Percentiles rank a stretch among this genome's conserved stretches.
Conservation (phyloP, 2,329 filamentous ascomycete genomes). For the Pseudomassariella vexata region DNA sequence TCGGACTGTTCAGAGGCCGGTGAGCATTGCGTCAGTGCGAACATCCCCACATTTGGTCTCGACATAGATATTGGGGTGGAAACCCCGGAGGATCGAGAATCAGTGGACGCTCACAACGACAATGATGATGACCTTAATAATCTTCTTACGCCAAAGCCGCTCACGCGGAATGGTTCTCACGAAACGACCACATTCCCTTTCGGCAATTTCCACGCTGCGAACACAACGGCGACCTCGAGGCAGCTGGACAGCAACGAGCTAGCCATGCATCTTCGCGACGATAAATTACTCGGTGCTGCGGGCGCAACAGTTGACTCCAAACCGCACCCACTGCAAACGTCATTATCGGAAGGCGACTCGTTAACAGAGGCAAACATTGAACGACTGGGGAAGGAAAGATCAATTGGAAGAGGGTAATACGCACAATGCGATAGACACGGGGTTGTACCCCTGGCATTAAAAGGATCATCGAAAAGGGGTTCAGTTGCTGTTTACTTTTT, state of each 20-base stretch:
- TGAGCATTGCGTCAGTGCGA: slow-evolving; percentile 29
- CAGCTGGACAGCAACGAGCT: slow-evolving; percentile 29
- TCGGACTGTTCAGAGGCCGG: slow-evolving; percentile 42
- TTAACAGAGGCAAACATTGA: slow-evolving; percentile 51
- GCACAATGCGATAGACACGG: no score
- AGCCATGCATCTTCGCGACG: slow-evolving; percentile 37
- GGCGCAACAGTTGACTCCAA: slow-evolving; percentile 26
- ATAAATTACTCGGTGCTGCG: slow-evolving; percentile 40
- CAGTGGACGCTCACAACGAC: slow-evolving; percentile 4
- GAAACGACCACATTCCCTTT: slow-evolving; percentile 35
- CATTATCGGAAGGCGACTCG: slow-evolving; percentile 33
- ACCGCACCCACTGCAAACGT: slow-evolving; percentile 6
- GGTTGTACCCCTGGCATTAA: no score
- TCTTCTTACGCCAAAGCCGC: slow-evolving; percentile 33
- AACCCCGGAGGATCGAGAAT: slow-evolving; percentile 11
- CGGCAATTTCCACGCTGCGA: slow-evolving; percentile 16
- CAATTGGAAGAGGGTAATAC: no score
- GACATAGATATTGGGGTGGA: slow-evolving; percentile 10
- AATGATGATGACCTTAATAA: slow-evolving; percentile 11
- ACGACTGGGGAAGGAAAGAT: slow-evolving; percentile 32
- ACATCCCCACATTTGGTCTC: slow-evolving; percentile 14
- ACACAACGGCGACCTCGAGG: slow-evolving; percentile 15
- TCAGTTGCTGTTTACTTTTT: no score
- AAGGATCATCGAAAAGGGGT: no score
- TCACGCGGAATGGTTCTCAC: slow-evolving; percentile 28